phyloP scores from a whole-genome alignment of 148 eudicot species.

The Camellia japonica region DNA sequence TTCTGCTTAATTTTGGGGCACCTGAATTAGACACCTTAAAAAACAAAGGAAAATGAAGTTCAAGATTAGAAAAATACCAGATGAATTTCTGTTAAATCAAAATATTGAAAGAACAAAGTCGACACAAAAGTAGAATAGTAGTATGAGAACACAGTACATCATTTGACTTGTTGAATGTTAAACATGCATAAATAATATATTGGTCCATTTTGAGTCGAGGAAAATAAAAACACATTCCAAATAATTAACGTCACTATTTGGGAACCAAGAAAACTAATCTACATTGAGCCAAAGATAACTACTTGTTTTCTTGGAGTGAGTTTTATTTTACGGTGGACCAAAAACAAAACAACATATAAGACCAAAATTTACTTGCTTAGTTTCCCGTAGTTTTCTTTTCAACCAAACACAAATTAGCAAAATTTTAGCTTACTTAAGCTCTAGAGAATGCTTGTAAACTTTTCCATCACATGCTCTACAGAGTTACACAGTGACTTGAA shows the following conservation, averaged over 20 bases:
- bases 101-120: not conserved
- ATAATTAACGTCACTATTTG: not conserved
- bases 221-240: not conserved
- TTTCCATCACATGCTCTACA: not conserved
- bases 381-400: not conserved
- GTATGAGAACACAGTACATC: not conserved
- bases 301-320: not conserved
- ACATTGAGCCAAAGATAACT: not conserved
- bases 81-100: not conserved
- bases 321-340: not conserved
- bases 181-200: not conserved
- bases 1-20: constrained; percentile 9
- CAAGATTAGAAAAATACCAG: not conserved
- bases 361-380: not conserved
- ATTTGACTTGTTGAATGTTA: not conserved
- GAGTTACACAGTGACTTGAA: not conserved
- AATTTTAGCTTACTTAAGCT: not conserved
- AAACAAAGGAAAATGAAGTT: not conserved
- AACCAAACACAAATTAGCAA: not conserved
- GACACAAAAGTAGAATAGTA: not conserved
- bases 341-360: not conserved
- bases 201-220: not conserved
- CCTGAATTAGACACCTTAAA: constrained; percentile 4
- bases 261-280: not conserved
- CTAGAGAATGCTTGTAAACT: not conserved